These are phyloP conservation scores for Phytophthora sp. DNA, from an alignment of 352 stramenopile genomes.

Conservation along the genomic window DNA sequence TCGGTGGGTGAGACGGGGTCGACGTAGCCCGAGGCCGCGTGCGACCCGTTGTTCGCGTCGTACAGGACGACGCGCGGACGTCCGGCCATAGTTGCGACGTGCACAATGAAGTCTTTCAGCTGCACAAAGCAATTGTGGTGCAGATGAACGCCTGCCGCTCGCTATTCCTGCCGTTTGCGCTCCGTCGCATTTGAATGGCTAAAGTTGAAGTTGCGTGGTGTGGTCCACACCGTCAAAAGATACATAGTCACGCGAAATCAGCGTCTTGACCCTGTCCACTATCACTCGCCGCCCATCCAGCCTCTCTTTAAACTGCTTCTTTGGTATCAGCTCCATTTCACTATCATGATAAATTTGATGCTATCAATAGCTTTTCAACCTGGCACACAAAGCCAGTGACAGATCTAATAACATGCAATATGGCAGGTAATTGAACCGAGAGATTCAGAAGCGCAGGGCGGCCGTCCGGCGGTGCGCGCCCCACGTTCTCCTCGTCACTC, in stretches of 20 bases:
- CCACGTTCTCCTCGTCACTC: constrained; percentile 7
- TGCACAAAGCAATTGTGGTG: constrained; percentile 2
- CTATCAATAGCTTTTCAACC: too few relatives aligned
- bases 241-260: background rate
- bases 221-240: constrained; percentile 12
- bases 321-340: too few relatives aligned
- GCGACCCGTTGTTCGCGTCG: constrained; percentile 8
- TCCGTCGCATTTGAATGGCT: background rate
- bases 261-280: too few relatives aligned
- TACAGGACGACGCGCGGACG: constrained; percentile 32
- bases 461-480: constrained; percentile 1
- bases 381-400: too few relatives aligned
- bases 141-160: too few relatives aligned
- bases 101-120: background rate
- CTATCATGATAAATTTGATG: too few relatives aligned
- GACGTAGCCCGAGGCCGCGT: constrained; percentile 17
- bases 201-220: constrained; percentile 30
- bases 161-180: constrained; percentile 13
- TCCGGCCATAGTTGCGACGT: constrained; percentile 1
- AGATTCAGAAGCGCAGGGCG: too few relatives aligned
- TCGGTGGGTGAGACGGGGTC: constrained; percentile 30
- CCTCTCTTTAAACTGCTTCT: too few relatives aligned
- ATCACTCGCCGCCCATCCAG: too few relatives aligned
- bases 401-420: too few relatives aligned
- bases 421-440: too few relatives aligned